Conservation (phyloP, 75 land plant genomes). For the Larix kaempferi region DNA sequence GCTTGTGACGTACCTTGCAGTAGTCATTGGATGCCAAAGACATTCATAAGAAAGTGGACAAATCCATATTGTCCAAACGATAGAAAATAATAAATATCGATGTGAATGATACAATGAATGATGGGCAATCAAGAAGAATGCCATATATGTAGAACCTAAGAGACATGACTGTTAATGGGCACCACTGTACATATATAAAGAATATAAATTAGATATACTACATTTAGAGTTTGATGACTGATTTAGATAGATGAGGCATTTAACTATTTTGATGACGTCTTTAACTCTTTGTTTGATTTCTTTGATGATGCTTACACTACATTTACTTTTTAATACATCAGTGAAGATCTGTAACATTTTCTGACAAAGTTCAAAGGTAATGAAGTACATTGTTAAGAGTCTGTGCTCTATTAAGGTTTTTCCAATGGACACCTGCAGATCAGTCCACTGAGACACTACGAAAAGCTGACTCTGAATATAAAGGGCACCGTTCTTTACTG, state of each 20-base stretch:
- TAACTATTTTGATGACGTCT: neutral
- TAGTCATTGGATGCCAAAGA: too few relatives aligned
- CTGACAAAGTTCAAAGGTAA: neutral
- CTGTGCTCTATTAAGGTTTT: neutral
- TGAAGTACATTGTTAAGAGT: neutral
- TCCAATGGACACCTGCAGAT: constrained; percentile 31
- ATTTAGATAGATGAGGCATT: neutral
- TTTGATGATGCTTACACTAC: neutral
- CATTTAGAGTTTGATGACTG: neutral
- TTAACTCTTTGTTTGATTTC: neutral
- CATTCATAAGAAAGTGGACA: too few relatives aligned
- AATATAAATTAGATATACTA: too few relatives aligned
- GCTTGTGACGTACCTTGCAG: too few relatives aligned
- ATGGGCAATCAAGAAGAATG: too few relatives aligned
- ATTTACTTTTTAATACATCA: neutral
- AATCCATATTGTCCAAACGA: too few relatives aligned
- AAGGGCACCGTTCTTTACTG: constrained; percentile 79
- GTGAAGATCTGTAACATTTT: neutral
- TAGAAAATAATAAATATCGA: too few relatives aligned
- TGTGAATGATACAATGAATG: too few relatives aligned
- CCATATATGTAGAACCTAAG: too few relatives aligned
- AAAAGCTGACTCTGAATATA: constrained; percentile 83
- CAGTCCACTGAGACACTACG: constrained; percentile 70
- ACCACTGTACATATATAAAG: too few relatives aligned
- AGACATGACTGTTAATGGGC: too few relatives aligned